These are phyloP conservation scores for Ustilago loliicola DNA, from an alignment of 1,284 basidiomycete species.

Conservation along the genomic window DNA sequence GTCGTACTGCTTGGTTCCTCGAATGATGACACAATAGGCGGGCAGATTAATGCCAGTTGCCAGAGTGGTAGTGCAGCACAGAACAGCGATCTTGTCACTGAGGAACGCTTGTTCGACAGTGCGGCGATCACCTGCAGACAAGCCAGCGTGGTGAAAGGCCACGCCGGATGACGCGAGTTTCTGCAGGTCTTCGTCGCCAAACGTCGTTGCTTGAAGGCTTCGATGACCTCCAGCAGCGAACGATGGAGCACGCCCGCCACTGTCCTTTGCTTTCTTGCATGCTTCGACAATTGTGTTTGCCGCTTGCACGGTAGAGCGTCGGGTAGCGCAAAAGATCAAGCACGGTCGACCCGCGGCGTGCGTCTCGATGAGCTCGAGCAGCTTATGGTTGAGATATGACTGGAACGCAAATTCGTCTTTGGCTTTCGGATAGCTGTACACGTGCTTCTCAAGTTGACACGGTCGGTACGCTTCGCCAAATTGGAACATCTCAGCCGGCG, in stretches of 20 bases:
- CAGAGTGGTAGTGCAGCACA: conserved; percentile 75
- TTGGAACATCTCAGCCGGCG: conserved; percentile 42
- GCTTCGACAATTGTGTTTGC: conserved; percentile 82
- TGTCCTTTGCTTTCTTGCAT: conserved; percentile 68
- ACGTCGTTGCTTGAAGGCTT: conserved; percentile 20
- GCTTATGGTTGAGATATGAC: conserved; percentile 80
- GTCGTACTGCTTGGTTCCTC: conserved; percentile 59
- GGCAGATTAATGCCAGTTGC: conserved; percentile 87
- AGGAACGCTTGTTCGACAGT: conserved; percentile 80
- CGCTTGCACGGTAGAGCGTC: conserved; percentile 75
- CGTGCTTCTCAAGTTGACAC: conserved; percentile 57
- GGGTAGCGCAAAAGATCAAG: conserved; percentile 61
- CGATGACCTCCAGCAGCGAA: conserved; percentile 13
- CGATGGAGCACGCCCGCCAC: conserved; percentile 21
- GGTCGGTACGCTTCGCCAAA: conserved; percentile 63
- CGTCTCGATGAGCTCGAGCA: conserved; percentile 74
- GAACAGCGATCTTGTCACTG: conserved; percentile 74
- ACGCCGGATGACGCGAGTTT: conserved; percentile 74
- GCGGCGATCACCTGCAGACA: conserved; percentile 80
- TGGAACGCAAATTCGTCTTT: conserved; percentile 85
- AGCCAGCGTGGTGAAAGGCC: conserved; percentile 87
- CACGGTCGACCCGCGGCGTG: conserved; percentile 52
- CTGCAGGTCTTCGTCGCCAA: conserved; percentile 49
- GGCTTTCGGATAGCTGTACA: conserved; percentile 72
- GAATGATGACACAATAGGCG: conserved; percentile 67